Percentiles rank a stretch among this genome's conserved stretches.
Evolutionary conservation across 2,329 filamentous ascomycete species (phyloP).

Genomic region (Juglanconis juglandina): DNA sequence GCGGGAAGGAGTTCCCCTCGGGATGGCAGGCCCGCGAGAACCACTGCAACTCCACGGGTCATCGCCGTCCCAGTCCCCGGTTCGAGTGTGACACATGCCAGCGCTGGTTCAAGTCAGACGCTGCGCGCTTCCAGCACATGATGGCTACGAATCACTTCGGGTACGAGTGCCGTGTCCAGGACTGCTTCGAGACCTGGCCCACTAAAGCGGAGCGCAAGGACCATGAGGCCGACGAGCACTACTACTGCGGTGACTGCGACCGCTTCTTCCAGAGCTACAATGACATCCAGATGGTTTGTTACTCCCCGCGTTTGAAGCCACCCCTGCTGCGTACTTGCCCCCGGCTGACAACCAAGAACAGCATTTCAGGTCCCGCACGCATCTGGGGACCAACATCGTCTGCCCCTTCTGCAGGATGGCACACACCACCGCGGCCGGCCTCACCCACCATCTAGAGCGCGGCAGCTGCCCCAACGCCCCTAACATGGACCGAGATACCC

Average conservation of each 20-base stretch:
- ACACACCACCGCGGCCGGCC: slow-evolving; percentile 49
- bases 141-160: slow-evolving; percentile 4
- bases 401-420: slow-evolving; percentile 54
- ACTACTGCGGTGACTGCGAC: slow-evolving; percentile 13
- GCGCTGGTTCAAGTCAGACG: background rate
- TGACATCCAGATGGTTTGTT: slow-evolving; percentile 30
- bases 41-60: slow-evolving; percentile 4
- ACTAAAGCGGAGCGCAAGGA: background rate
- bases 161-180: background rate
- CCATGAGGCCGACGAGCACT: slow-evolving; percentile 10
- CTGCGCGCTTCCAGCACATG: slow-evolving; percentile 11
- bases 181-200: slow-evolving; percentile 6
- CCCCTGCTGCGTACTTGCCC: background rate
- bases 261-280: slow-evolving; percentile 10
- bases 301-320: too few species aligned
- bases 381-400: slow-evolving; percentile 39
- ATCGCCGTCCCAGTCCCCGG: background rate
- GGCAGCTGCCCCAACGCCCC: slow-evolving; percentile 47
- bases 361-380: slow-evolving; percentile 53
- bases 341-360: slow-evolving; percentile 24
- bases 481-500: slow-evolving; percentile 42
- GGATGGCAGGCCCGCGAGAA: slow-evolving; percentile 7
- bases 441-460: slow-evolving; percentile 54
- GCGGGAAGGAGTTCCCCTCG: background rate
- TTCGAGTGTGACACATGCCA: slow-evolving; percentile 6